Conservation (phyloP, 2,329 filamentous ascomycete species). For the Colletotrichum theobromicola region DNA sequence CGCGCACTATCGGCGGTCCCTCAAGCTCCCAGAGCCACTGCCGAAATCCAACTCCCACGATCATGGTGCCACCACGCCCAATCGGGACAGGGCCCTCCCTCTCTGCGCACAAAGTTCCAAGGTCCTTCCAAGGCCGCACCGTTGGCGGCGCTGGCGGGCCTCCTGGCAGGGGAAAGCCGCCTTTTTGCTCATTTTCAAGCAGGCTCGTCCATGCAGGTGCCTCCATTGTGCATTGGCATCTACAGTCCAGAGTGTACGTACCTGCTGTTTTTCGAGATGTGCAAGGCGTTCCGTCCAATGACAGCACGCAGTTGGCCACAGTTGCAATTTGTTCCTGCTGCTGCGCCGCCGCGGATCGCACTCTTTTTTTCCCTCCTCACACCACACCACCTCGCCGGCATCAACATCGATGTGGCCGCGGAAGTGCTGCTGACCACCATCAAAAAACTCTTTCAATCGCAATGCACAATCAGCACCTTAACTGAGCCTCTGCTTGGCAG, state of each 20-base stretch:
- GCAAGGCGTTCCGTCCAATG: neutral
- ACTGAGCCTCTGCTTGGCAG: neutral
- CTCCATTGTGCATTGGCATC: neutral
- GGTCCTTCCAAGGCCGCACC: neutral
- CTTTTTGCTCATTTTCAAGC: neutral
- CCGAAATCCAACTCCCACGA: neutral
- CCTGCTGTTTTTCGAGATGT: neutral
- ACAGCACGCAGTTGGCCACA: neutral
- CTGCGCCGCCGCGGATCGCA: neutral
- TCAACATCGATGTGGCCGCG: neutral
- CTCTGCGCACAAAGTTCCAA: slow-evolving; percentile 1
- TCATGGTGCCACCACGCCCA: neutral
- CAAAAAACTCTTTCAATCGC: neutral
- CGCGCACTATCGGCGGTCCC: neutral
- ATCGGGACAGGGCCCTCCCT: neutral
- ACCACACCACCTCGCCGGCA: neutral
- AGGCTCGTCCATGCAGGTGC: neutral
- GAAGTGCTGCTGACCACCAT: neutral
- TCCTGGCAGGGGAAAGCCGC: slow-evolving; percentile 11
- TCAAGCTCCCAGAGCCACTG: slow-evolving; percentile 10
- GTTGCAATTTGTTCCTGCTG: neutral
- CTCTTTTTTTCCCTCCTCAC: neutral
- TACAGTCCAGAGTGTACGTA: neutral
- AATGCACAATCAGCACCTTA: slow-evolving; percentile 7
- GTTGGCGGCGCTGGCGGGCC: neutral